These are phyloP conservation scores for Mycena olivaceomarginata DNA, from an alignment of 768 basidiomycete genomes.

Conservation along the genomic window DNA sequence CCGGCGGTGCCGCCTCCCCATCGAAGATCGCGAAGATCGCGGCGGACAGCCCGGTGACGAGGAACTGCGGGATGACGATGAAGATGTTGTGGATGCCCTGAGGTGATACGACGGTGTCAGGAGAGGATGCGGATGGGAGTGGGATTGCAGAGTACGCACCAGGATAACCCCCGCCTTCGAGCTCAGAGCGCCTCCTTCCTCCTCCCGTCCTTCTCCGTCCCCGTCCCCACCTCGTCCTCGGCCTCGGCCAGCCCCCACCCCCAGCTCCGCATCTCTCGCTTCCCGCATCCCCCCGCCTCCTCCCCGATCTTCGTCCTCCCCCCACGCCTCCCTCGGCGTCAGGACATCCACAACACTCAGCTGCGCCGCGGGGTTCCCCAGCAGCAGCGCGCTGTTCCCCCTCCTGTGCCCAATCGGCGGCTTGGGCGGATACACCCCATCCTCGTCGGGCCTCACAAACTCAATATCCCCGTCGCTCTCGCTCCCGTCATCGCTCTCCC, in stretches of 20 bases:
- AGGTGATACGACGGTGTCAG: neutral
- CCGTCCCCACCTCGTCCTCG: constrained; percentile 49
- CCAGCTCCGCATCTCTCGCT: constrained; percentile 67
- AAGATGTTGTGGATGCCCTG: constrained; percentile 98
- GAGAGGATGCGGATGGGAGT: constrained; percentile 4
- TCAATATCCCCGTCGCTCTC: too few species aligned
- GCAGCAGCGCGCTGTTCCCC: too few species aligned
- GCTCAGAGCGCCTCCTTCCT: constrained; percentile 67
- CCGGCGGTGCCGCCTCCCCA: constrained; percentile 44
- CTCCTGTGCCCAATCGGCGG: too few species aligned
- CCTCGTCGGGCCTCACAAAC: too few species aligned
- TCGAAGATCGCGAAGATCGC: constrained; percentile 93
- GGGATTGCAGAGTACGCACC: constrained; percentile 62
- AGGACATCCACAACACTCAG: too few species aligned
- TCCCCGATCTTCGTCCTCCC: too few species aligned
- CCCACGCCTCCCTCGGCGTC: too few species aligned
- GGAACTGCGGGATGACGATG: constrained; percentile 95
- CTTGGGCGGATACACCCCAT: too few species aligned
- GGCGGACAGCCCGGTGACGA: constrained; percentile 91
- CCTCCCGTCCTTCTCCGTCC: constrained; percentile 39
- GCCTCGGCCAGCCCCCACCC: constrained; percentile 80
- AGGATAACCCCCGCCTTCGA: constrained; percentile 93
- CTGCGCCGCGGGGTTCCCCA: too few species aligned
- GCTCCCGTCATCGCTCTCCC: too few species aligned
- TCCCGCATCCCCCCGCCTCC: too few species aligned